phyloP scores from a whole-genome alignment of 1,284 basidiomycete genomes.

The Leccinum insolens region DNA sequence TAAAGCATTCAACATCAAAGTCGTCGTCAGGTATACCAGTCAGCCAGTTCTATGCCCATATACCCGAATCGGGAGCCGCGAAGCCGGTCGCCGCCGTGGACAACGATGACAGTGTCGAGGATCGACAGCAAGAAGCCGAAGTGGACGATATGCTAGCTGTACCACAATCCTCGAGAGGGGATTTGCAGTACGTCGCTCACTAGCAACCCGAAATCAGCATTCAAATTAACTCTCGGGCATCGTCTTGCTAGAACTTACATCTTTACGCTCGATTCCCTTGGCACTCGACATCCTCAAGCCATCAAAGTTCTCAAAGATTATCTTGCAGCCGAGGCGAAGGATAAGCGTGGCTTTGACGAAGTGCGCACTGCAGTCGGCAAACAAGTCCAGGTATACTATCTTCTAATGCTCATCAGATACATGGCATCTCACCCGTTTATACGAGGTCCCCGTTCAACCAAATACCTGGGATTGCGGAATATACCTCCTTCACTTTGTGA shows the following conservation, averaged over 20 bases:
- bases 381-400: constrained; percentile 46
- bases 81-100: constrained; percentile 18
- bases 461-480: constrained; percentile 89
- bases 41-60: constrained; percentile 38
- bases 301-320: constrained; percentile 67
- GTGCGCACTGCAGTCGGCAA: constrained; percentile 47
- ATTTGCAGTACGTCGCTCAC: constrained; percentile 22
- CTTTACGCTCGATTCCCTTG: constrained; percentile 88
- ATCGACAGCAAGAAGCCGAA: constrained; percentile 36
- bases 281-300: constrained; percentile 66
- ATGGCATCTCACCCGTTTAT: constrained; percentile 4
- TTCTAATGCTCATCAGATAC: neutral
- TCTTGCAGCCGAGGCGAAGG: constrained; percentile 76
- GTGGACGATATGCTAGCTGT: constrained; percentile 34
- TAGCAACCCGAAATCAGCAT: neutral
- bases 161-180: constrained; percentile 15
- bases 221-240: neutral
- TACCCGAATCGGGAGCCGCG: constrained; percentile 18
- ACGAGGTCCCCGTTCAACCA: constrained; percentile 75
- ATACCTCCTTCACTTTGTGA: constrained; percentile 81
- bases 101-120: constrained; percentile 32
- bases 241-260: constrained; percentile 64
- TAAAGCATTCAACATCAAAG: constrained; percentile 9
- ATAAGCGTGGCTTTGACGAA: constrained; percentile 63
- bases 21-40: constrained; percentile 19